phyloP scores from a whole-genome alignment of 352 stramenopile species.

The Globisporangium alternatum region DNA sequence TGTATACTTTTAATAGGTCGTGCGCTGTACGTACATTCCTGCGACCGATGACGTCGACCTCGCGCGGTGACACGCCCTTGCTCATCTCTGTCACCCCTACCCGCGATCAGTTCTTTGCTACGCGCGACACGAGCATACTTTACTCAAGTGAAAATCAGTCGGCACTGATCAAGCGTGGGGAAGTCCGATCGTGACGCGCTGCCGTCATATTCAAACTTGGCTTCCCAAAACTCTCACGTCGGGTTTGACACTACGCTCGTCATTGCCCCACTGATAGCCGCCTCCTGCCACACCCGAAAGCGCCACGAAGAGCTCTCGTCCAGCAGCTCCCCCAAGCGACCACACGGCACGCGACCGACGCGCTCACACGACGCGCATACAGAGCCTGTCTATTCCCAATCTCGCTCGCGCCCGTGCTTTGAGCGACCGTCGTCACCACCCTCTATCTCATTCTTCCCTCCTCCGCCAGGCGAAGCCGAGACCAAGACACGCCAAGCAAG shows the following conservation, averaged over 20 bases:
- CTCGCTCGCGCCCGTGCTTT: conserved; percentile 3
- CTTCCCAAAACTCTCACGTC: not conserved
- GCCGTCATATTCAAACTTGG: not conserved
- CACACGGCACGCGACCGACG: not conserved
- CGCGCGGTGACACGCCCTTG: not conserved
- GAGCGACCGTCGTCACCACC: conserved; percentile 8
- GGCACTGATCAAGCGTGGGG: not conserved
- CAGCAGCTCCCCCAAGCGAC: not conserved
- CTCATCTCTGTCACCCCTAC: not conserved
- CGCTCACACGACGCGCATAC: not conserved
- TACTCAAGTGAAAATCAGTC: not conserved
- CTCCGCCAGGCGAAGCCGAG: too few relatives aligned
- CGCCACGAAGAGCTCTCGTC: not conserved
- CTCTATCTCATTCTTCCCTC: conserved; percentile 3
- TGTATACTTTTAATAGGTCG: not conserved
- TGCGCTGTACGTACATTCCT: not conserved
- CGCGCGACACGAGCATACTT: not conserved
- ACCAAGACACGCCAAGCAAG: not conserved
- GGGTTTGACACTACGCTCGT: not conserved
- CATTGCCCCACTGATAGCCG: not conserved
- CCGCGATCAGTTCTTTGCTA: not conserved
- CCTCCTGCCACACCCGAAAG: not conserved
- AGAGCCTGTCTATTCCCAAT: not conserved
- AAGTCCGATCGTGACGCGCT: not conserved
- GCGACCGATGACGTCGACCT: conserved; percentile 2